A percentile compares a stretch with the other conserved stretches of the same genome.
Evolutionary conservation across 371 early-diverging fungal genomes (phyloP).

Genomic region (Apophysomyces elegans): DNA sequence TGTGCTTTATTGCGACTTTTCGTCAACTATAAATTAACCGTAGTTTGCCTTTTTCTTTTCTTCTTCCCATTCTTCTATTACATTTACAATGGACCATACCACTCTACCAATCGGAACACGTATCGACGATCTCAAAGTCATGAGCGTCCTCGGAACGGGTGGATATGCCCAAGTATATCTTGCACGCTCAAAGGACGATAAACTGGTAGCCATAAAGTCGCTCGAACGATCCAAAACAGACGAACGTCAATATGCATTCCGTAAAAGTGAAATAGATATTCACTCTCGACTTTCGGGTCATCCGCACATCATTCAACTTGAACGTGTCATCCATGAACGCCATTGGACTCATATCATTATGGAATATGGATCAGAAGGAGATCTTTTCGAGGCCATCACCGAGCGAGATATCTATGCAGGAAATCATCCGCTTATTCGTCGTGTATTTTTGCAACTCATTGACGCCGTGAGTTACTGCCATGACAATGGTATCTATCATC

Average conservation of each 20-base stretch:
- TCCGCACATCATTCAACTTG: slow-evolving; percentile 73
- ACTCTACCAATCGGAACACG: slow-evolving; percentile 28
- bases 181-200: slow-evolving; percentile 20
- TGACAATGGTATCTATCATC: slow-evolving; percentile 62
- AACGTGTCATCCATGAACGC: slow-evolving; percentile 63
- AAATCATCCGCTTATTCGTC: slow-evolving; percentile 53
- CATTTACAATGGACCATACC: slow-evolving; percentile 12
- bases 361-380: slow-evolving; percentile 73
- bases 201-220: slow-evolving; percentile 67
- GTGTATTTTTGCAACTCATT: slow-evolving; percentile 63
- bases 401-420: slow-evolving; percentile 57
- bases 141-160: slow-evolving; percentile 67
- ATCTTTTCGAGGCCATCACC: slow-evolving; percentile 71
- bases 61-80: slow-evolving; percentile 12
- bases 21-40: slow-evolving; percentile 10
- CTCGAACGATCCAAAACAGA: slow-evolving; percentile 65
- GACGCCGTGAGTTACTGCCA: slow-evolving; percentile 67
- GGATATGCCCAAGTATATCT: slow-evolving; percentile 75
- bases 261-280: slow-evolving; percentile 75
- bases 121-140: slow-evolving; percentile 39
- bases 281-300: slow-evolving; percentile 70
- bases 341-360: slow-evolving; percentile 76
- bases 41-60: background rate
- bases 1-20: slow-evolving; percentile 9
- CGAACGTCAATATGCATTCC: slow-evolving; percentile 61